Base-by-base conservation (phyloP, 305 asterid species). In the Fraxinus sp. region DNA sequence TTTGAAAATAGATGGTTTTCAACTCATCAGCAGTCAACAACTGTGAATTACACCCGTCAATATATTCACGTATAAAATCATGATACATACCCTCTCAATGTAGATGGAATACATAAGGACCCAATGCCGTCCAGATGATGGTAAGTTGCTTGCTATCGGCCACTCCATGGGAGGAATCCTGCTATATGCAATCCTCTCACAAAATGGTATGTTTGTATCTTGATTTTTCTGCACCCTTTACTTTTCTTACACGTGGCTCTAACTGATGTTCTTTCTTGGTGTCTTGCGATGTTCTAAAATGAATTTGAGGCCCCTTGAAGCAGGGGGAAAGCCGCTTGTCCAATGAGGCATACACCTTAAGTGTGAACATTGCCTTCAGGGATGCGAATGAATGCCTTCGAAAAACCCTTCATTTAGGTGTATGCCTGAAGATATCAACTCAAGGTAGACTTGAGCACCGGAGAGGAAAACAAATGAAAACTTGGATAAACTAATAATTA, bases 161-260 rank as follows among this genome's bases (percentile, higher is more conserved):
- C 90, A 87, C 75, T 87, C 90, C 81, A 87, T 87, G 90, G 90
- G 90, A 35, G 90, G 90, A 73, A 87, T 87, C 80, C 81, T 87
- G 84, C 80, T 87, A 80, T 87, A 83, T 76, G 88, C 90, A 79
- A 77, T 80, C 77, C 88, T 87, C 37, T 87, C 90, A 9, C 82
- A n/a, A 39, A 80, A 80, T 68, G 84, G 90, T 87, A 85, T 30
- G 41, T 13, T 11, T 13, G 0, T 70, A 62, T 62, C 7, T 62
- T 62, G 16, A 57, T 57, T 57, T 57, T 18, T 57, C 68, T 18
- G 68, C 28, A 57, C 26, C 68, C 26, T 57, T 57, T 57, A 57
- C 68, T 57, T 57, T 57, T 57, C 68, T 57, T 18, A 18, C 28
- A 18, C 11, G 24, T n/a, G 3, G 11, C 11, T 6, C 62, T 57